Base-by-base conservation (phyloP, 2,329 filamentous ascomycete species). In the Magnaporthiopsis incrustans region DNA sequence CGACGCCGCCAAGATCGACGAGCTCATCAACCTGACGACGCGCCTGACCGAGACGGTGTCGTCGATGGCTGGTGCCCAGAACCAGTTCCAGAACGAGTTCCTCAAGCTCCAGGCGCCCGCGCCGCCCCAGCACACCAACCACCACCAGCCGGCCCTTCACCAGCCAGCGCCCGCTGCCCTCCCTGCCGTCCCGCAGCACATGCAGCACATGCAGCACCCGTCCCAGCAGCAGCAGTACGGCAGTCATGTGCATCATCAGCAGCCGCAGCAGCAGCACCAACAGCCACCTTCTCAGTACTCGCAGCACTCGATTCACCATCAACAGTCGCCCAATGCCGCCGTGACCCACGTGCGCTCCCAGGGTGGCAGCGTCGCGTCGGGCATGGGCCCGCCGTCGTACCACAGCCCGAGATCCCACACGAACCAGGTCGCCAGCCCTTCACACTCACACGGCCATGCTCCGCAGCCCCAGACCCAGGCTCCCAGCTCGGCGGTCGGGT, bases 31-130 rank as follows among this genome's bases (percentile, higher is more conserved):
- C 18, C 82, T 90, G 35, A 86, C 91, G 5, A 83, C 82, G 38
- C 83, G 85, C 30, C 79, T 93, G 65, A 84, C 87, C 3, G 85
- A 88, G 67, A 90, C 87, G 59, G 82, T 94, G 30, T 84, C 86
- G 56, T 83, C 83, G 15, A 87, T 94, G 87, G 87, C 87, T 6
- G 77, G 84, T 6, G 82, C 84, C 1, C 90, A 93, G 75, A 77
- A 83, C 4, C 83, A 89, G 64, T 86, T 92, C 68, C 89, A 92
- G 73, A 82, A 82, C 57, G 83, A 84, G 68, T 79, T 88, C 64
- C 74, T 87, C 62, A 86, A 85, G 73, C 77, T 85, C 67, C 82
- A 73, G 63, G 65, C 68, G 14, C 68, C 70, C 59, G 65, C 65
- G 25, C 64, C 58, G 59, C 71, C 67, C 63, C 70, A 67, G 61